Conservation (phyloP, 2,329 filamentous ascomycete genomes). For the Penicillium sclerotiorum region DNA sequence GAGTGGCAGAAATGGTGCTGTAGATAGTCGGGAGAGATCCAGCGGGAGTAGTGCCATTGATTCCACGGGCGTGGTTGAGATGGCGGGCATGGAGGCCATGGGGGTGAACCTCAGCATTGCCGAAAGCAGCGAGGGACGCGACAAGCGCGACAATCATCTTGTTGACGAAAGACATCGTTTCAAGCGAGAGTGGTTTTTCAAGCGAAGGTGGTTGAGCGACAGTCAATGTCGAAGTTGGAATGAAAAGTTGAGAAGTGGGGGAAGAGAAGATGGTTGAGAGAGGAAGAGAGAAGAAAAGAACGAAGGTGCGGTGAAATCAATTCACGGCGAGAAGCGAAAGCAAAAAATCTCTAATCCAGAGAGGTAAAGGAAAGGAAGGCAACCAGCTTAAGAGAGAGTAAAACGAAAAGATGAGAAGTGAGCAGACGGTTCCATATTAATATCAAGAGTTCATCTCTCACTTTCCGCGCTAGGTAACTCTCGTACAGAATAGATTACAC, state of each 20-base stretch:
- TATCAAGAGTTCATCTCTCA: neutral
- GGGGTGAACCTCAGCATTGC: constrained; percentile 37
- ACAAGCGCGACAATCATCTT: constrained; percentile 40
- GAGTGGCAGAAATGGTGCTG: constrained; percentile 6
- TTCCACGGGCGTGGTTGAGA: constrained; percentile 5
- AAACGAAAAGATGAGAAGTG: constrained; percentile 6
- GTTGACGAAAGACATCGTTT: too few relatives aligned
- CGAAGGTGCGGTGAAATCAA: constrained; percentile 1
- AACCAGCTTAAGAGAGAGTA: constrained; percentile 12
- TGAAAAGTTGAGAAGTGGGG: neutral
- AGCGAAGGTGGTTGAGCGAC: too few relatives aligned
- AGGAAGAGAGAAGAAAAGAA: neutral
- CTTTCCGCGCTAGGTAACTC: neutral
- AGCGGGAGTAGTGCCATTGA: constrained; percentile 4
- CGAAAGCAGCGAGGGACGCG: constrained; percentile 38
- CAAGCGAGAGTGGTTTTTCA: too few relatives aligned
- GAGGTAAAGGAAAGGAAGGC: constrained; percentile 4
- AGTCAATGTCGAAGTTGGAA: constrained; percentile 4
- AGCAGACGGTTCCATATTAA: neutral
- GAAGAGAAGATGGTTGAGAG: neutral
- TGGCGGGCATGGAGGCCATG: constrained; percentile 30
- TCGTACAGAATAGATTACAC: too few relatives aligned
- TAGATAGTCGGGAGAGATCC: constrained; percentile 5
- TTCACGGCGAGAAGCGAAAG: neutral
- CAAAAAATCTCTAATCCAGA: constrained; percentile 2